Conservation (phyloP, 768 basidiomycete genomes). For the Suillus hirtellus region DNA sequence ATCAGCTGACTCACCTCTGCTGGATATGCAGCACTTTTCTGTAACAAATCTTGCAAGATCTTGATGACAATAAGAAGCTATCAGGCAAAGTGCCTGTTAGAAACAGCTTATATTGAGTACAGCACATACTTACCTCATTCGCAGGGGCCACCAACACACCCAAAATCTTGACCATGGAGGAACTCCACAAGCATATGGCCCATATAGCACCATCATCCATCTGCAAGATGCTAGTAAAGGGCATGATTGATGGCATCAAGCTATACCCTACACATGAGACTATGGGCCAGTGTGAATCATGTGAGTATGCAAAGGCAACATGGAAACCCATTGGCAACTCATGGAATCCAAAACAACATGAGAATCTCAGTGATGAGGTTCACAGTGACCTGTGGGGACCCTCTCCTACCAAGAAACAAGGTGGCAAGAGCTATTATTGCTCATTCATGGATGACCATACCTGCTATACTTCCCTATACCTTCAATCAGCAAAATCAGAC, state of each 20-base stretch:
- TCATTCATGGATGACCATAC: too few relatives aligned
- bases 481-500: too few relatives aligned
- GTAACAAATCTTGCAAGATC: constrained; percentile 5
- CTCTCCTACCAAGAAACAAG: too few relatives aligned
- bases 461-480: too few relatives aligned
- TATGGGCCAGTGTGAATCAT: neutral
- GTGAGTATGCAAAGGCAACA: too few relatives aligned
- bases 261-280: constrained; percentile 6
- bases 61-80: constrained; percentile 2
- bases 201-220: constrained; percentile 8
- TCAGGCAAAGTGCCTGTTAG: constrained; percentile 6
- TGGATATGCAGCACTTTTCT: constrained; percentile 11
- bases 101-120: constrained; percentile 8
- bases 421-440: too few relatives aligned
- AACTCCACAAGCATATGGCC: constrained; percentile 1
- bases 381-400: too few relatives aligned
- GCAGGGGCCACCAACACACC: neutral
- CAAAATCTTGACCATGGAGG: constrained; percentile 3
- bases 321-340: too few relatives aligned
- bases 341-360: too few relatives aligned
- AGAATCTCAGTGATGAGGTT: too few relatives aligned
- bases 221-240: constrained; percentile 2
- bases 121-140: neutral
- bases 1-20: constrained; percentile 8
- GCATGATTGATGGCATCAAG: constrained; percentile 5